These are phyloP conservation scores for Candida boidinii DNA, from an alignment of 805 yeast genomes.

Conservation along the genomic window DNA sequence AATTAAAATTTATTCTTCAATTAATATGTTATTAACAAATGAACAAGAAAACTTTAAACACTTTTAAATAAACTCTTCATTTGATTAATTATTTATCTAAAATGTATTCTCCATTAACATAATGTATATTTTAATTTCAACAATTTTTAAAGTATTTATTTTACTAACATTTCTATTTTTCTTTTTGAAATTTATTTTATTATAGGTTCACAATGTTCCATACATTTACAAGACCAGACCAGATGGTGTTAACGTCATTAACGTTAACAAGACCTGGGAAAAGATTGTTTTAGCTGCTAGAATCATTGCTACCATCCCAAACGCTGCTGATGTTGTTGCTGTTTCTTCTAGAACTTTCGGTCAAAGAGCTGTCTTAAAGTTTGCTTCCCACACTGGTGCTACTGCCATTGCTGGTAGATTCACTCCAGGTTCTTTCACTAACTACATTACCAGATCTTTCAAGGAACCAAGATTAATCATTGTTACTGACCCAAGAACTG, in stretches of 20 bases:
- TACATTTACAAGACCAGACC: slow-evolving; percentile 98
- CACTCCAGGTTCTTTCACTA: slow-evolving; percentile 99
- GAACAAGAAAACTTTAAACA: too few relatives aligned
- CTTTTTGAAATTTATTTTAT: slow-evolving; percentile 9
- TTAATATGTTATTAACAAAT: too few relatives aligned
- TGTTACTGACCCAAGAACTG: slow-evolving; percentile 99
- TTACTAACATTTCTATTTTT: slow-evolving; percentile 9
- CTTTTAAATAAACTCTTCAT: too few relatives aligned
- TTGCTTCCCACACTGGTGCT: slow-evolving; percentile 99
- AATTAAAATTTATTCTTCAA: too few relatives aligned
- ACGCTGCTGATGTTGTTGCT: slow-evolving; percentile 97
- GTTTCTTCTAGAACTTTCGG: slow-evolving; percentile 99
- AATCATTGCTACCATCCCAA: slow-evolving; percentile 98
- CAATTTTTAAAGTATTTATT: too few relatives aligned
- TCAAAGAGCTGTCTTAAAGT: slow-evolving; percentile 99
- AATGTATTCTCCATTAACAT: background rate
- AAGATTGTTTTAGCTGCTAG: slow-evolving; percentile 99
- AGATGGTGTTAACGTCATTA: slow-evolving; percentile 98
- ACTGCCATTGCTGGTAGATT: slow-evolving; percentile 99
- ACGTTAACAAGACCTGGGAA: slow-evolving; percentile 99
- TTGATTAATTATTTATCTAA: too few relatives aligned
- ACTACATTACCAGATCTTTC: slow-evolving; percentile 99
- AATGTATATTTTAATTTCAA: background rate
- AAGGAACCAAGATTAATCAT: slow-evolving; percentile 99
- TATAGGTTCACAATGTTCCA: slow-evolving; percentile 89